phyloP scores from a whole-genome alignment of 1,139 yeast species.

The Meyerozyma sp. region DNA sequence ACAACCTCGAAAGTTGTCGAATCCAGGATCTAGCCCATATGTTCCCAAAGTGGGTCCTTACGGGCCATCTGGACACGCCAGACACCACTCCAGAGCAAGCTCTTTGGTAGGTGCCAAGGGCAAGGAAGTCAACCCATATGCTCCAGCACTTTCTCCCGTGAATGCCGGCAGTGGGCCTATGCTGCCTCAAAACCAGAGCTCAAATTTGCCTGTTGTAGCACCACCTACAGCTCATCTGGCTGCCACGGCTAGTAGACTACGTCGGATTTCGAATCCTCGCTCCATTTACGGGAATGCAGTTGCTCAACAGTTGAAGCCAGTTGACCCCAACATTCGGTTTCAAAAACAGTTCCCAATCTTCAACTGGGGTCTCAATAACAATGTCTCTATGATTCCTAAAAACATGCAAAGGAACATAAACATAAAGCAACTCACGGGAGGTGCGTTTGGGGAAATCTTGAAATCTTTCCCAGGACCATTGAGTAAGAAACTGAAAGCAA shows the following conservation, averaged over 20 bases:
- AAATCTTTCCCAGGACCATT: constrained; percentile 62
- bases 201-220: neutral
- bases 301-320: constrained; percentile 13
- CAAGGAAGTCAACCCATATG: constrained; percentile 41
- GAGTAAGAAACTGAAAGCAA: constrained; percentile 51
- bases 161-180: neutral
- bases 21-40: constrained; percentile 32
- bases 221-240: neutral
- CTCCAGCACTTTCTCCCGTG: constrained; percentile 29
- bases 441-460: neutral
- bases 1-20: constrained; percentile 4
- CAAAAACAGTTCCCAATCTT: constrained; percentile 76
- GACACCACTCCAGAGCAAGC: constrained; percentile 39
- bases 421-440: neutral
- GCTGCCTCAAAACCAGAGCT: neutral
- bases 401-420: constrained; percentile 1
- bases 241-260: constrained; percentile 13
- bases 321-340: constrained; percentile 30
- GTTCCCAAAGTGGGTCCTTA: constrained; percentile 46
- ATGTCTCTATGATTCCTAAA: constrained; percentile 26
- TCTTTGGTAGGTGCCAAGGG: constrained; percentile 40
- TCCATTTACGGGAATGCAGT: constrained; percentile 17
- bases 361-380: constrained; percentile 53
- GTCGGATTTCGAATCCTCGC: constrained; percentile 26
- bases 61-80: constrained; percentile 33